Percentiles rank a stretch among this genome's conserved stretches.
Evolutionary conservation across 371 early-diverging fungal genomes (phyloP).

Genomic region (Apophysomyces elegans): DNA sequence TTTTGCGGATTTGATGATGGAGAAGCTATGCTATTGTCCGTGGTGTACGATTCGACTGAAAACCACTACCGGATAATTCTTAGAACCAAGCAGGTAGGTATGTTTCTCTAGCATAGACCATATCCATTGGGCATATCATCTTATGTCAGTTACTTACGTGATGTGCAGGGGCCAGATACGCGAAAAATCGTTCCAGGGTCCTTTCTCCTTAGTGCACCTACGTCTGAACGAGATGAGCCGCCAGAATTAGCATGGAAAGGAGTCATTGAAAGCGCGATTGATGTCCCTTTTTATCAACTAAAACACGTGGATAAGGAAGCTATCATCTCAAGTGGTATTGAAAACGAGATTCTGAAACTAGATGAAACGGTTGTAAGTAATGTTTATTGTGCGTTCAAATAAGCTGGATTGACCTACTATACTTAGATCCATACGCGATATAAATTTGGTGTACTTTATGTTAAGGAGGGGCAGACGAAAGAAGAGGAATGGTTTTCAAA

Average conservation of each 20-base stretch:
- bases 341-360: slow-evolving; percentile 32
- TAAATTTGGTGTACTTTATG: slow-evolving; percentile 77
- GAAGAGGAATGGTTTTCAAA: slow-evolving; percentile 80
- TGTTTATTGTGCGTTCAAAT: background rate
- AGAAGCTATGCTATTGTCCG: slow-evolving; percentile 25
- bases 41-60: slow-evolving; percentile 17
- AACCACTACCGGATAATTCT: slow-evolving; percentile 31
- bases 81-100: slow-evolving; percentile 26
- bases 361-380: slow-evolving; percentile 33
- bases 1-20: slow-evolving; percentile 11
- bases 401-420: background rate
- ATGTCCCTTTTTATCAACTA: slow-evolving; percentile 21
- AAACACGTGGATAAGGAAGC: slow-evolving; percentile 15
- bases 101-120: slow-evolving; percentile 9
- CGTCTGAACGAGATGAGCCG: background rate
- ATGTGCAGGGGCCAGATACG: slow-evolving; percentile 21
- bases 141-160: background rate
- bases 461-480: slow-evolving; percentile 62
- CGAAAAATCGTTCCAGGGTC: slow-evolving; percentile 25
- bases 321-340: slow-evolving; percentile 26
- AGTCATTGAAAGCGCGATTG: slow-evolving; percentile 26
- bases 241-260: slow-evolving; percentile 22
- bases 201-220: slow-evolving; percentile 24
- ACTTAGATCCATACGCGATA: slow-evolving; percentile 65
- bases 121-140: background rate